Conservation (phyloP, 495 filamentous ascomycete genomes). For the Xanthoparmelia taractica region DNA sequence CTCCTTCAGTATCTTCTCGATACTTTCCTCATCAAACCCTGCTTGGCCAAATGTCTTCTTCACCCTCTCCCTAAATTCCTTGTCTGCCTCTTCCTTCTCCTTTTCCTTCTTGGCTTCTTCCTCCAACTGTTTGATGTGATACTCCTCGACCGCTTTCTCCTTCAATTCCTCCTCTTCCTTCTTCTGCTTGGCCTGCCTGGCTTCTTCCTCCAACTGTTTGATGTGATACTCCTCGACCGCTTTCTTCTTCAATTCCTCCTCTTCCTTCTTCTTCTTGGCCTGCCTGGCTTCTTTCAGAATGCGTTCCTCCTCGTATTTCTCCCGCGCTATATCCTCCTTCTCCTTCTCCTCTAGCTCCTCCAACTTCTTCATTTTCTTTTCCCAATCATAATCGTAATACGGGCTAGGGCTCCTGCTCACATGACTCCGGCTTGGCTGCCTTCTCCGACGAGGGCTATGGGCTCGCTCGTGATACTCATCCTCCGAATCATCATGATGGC, state of each 20-base stretch:
- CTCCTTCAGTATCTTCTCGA: slow-evolving; percentile 21
- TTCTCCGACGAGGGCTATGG: slow-evolving; percentile 7
- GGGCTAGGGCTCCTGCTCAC: slow-evolving; percentile 19
- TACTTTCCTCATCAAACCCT: slow-evolving; percentile 23
- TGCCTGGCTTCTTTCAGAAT: slow-evolving; percentile 22
- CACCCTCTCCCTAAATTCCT: slow-evolving; percentile 16
- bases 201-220: slow-evolving; percentile 20
- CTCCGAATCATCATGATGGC: slow-evolving; percentile 11
- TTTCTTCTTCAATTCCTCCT: slow-evolving; percentile 21
- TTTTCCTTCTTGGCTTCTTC: slow-evolving; percentile 24
- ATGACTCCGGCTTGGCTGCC: slow-evolving; percentile 5
- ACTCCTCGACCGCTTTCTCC: slow-evolving; percentile 21
- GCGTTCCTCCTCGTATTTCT: slow-evolving; percentile 21
- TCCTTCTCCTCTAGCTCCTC: slow-evolving; percentile 24
- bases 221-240: slow-evolving; percentile 21
- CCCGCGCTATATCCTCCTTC: slow-evolving; percentile 12
- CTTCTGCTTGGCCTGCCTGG: slow-evolving; percentile 25
- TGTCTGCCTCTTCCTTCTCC: slow-evolving; percentile 25
- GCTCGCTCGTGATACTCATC: slow-evolving; percentile 21
- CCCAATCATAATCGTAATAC: slow-evolving; percentile 17
- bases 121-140: slow-evolving; percentile 18
- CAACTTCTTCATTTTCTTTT: slow-evolving; percentile 20
- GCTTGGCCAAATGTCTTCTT: slow-evolving; percentile 19
- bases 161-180: slow-evolving; percentile 23
- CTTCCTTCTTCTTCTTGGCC: slow-evolving; percentile 22